Evolutionary conservation across 495 filamentous ascomycete genomes (phyloP).

Genomic region (Cenococcum geophilum): DNA sequence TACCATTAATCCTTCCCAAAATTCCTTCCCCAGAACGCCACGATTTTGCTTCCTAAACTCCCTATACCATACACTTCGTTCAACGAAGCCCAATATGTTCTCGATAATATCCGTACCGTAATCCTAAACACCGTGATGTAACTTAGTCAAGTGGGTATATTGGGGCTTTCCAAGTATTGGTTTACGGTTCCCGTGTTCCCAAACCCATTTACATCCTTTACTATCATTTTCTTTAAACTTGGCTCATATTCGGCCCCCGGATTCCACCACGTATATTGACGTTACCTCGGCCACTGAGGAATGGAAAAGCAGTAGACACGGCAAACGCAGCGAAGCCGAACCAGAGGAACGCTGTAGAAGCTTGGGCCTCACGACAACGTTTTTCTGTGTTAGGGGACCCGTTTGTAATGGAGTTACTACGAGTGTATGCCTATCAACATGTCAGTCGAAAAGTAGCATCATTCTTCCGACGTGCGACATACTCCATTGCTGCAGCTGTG

Average conservation of each 20-base stretch:
- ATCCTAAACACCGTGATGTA: no score
- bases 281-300: conserved; percentile 42
- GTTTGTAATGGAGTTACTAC: conserved; percentile 54
- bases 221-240: conserved; percentile 48
- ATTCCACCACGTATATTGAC: conserved; percentile 45
- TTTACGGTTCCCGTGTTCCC: neutral
- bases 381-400: conserved; percentile 49
- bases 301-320: conserved; percentile 48
- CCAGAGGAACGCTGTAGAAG: conserved; percentile 63
- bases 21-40: no score
- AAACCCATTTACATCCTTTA: neutral
- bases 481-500: conserved; percentile 61
- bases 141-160: no score
- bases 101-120: no score
- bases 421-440: conserved; percentile 48
- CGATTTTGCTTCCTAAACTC: no score
- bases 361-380: conserved; percentile 65
- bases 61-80: no score
- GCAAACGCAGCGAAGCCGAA: conserved; percentile 60
- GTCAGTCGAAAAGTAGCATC: conserved; percentile 9
- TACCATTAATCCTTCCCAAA: no score
- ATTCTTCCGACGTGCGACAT: conserved; percentile 31
- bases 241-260: conserved; percentile 54
- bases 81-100: no score
- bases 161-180: neutral